phyloP scores from a whole-genome alignment of 2,329 filamentous ascomycete genomes.

The Aspergillus sp. region DNA sequence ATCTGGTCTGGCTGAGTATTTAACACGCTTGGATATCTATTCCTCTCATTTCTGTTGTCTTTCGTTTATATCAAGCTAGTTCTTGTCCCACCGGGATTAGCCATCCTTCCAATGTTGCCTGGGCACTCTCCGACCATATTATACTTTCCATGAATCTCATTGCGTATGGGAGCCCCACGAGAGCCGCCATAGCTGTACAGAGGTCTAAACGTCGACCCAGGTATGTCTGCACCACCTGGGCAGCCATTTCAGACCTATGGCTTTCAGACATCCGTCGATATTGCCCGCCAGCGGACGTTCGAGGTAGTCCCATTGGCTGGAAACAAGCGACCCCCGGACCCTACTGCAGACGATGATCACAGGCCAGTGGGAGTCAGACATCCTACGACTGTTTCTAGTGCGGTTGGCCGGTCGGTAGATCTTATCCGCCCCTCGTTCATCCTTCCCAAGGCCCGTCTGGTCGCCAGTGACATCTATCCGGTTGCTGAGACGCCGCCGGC shows the following conservation, averaged over 20 bases:
- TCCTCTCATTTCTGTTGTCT: background rate
- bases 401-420: slow-evolving; percentile 19
- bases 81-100: background rate
- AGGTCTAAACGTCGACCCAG: slow-evolving; percentile 12
- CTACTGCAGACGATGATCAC: slow-evolving; percentile 23
- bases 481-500: slow-evolving; percentile 22
- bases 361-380: slow-evolving; percentile 11
- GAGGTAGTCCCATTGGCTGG: slow-evolving; percentile 48
- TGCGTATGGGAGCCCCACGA: slow-evolving; percentile 2
- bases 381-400: background rate
- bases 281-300: slow-evolving; percentile 44
- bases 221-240: slow-evolving; percentile 29
- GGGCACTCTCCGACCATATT: background rate
- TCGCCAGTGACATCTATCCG: slow-evolving; percentile 39
- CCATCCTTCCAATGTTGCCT: background rate
- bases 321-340: slow-evolving; percentile 48
- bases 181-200: background rate
- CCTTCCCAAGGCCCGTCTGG: slow-evolving; percentile 38
- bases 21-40: background rate
- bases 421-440: slow-evolving; percentile 32
- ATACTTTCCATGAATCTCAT: background rate
- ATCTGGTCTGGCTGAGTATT: no score
- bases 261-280: slow-evolving; percentile 50
- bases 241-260: slow-evolving; percentile 52
- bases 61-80: background rate